Base-by-base conservation (phyloP, 352 stramenopile species). In the Phytophthora sojae region DNA sequence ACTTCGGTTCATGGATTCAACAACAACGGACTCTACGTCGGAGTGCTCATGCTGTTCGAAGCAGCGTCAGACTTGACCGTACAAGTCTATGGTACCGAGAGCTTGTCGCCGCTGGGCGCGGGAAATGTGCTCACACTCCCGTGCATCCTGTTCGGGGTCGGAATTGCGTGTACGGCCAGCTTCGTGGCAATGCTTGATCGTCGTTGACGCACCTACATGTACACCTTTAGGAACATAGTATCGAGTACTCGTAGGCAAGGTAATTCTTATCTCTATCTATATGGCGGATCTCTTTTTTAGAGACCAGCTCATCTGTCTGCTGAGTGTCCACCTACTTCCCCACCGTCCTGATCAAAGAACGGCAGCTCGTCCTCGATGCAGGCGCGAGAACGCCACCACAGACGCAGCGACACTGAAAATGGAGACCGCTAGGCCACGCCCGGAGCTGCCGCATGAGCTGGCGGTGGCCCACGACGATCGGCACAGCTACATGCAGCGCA, bases 21-120 rank as follows among this genome's bases (percentile, higher is more conserved):
- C 76, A 93, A 93, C 77, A 94, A 94, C 53, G 87, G 87, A 2
- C 74, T 94, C 21, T 94, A 93, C 64, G 86, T 91, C 14, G 85
- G 83, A 14, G 80, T 94, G 21, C 76, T 94, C 29, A 87, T 80
- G 73, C 83, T 90, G 19, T 94, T 93, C 58, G 75, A 80, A 4
- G 75, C 82, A 17, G 76, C 75, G n/a, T 87, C 82, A 2, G 81
- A 94, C 57, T 67, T 94, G 49, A 89, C 85, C 21, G 85, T 92
- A 37, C 85, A 92, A 63, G 68, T 93, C 32, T 94, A 93, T 58
- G 86, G 86, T 57, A 89, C 87, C 1, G 81, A 90, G 42, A 80
- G 79, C 17, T 86, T 93, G 57, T 69, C 86, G 2, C 82, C 83
- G 0, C 6, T 93, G 30, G 86, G 85, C 23, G 91, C 81, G 5